Evolutionary conservation across 2,329 filamentous ascomycete genomes (phyloP).

Genomic region (Exophiala dermatitidis): DNA sequence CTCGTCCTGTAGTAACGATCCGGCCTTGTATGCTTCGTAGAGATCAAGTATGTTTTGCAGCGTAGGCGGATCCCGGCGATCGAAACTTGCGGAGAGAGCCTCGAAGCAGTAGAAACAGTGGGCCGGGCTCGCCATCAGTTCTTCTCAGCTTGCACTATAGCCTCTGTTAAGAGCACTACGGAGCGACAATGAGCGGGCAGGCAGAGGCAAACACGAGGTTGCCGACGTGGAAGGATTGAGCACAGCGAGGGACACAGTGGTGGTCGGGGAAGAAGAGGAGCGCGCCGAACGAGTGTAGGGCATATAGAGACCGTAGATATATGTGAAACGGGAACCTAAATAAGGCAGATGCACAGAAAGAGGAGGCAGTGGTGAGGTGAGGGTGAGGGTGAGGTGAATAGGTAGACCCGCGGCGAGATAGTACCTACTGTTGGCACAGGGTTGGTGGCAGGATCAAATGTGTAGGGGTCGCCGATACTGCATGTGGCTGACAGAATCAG

Average conservation of each 20-base stretch:
- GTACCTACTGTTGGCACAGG: background rate
- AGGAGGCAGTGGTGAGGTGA: conserved; percentile 6
- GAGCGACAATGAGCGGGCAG: background rate
- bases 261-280: background rate
- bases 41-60: conserved; percentile 64
- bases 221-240: background rate
- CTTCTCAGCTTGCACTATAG: too few relatives aligned
- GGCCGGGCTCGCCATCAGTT: conserved; percentile 67
- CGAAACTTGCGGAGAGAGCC: conserved; percentile 66
- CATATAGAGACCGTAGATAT: background rate
- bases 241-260: background rate
- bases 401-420: background rate
- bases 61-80: conserved; percentile 58
- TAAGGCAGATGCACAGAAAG: conserved; percentile 7
- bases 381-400: conserved; percentile 3
- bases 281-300: background rate
- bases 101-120: conserved; percentile 97
- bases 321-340: background rate
- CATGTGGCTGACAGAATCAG: background rate
- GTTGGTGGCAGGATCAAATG: background rate
- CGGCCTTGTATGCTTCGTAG: conserved; percentile 49
- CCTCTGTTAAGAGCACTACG: too few relatives aligned
- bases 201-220: background rate
- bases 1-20: conserved; percentile 14
- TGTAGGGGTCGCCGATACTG: background rate